These are phyloP conservation scores for Kodamaea restingae DNA, from an alignment of 805 yeast species.

Conservation along the genomic window DNA sequence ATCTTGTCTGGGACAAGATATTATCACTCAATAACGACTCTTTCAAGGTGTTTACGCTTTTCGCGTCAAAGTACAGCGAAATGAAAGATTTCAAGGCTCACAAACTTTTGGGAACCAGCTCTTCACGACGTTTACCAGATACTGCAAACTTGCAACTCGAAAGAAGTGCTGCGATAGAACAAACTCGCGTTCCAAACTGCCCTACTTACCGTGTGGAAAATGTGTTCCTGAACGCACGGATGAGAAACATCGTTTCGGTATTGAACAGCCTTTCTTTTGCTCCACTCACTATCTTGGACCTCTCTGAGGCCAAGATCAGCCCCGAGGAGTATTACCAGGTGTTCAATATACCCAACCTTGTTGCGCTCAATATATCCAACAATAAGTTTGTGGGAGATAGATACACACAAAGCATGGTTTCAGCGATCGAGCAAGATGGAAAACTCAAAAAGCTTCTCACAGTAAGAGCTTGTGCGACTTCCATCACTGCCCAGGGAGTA, in stretches of 20 bases:
- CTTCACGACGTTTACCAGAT: conserved; percentile 1
- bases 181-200: conserved; percentile 14
- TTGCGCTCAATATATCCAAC: conserved; percentile 26
- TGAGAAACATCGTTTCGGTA: conserved; percentile 19
- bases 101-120: not conserved
- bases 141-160: conserved; percentile 5
- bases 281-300: conserved; percentile 25
- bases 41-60: conserved; percentile 24
- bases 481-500: not conserved
- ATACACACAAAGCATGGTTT: conserved; percentile 17
- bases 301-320: conserved; percentile 16
- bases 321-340: conserved; percentile 22
- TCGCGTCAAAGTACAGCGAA: conserved; percentile 20
- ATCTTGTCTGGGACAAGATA: conserved; percentile 30
- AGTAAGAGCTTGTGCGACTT: conserved; percentile 1
- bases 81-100: conserved; percentile 25
- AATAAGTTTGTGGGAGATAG: conserved; percentile 27
- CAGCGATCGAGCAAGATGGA: conserved; percentile 4
- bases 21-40: conserved; percentile 26
- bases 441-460: conserved; percentile 4
- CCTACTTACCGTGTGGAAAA: conserved; percentile 33
- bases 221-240: conserved; percentile 26
- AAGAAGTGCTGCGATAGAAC: conserved; percentile 13
- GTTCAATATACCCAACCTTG: conserved; percentile 24
- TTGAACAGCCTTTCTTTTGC: conserved; percentile 15